Evolutionary conservation across 1,139 yeast genomes (phyloP).

Genomic region (Candida buenavistaensis): DNA sequence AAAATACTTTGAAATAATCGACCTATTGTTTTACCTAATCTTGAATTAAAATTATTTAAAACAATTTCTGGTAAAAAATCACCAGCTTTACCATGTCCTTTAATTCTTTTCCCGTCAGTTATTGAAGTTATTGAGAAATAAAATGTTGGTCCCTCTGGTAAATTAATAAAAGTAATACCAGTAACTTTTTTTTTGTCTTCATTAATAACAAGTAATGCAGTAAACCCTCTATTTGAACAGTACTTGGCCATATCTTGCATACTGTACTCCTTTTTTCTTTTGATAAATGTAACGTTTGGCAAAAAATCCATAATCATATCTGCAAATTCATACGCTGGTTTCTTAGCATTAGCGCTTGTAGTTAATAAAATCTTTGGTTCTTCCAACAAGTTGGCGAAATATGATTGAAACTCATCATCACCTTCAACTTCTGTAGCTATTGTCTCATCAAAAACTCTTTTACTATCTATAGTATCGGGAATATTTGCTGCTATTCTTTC

Average conservation of each 20-base stretch:
- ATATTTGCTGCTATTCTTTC: conserved; percentile 78
- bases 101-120: conserved; percentile 69
- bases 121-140: conserved; percentile 85
- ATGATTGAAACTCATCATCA: conserved; percentile 73
- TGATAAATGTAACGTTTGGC: conserved; percentile 83
- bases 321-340: conserved; percentile 87
- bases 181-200: conserved; percentile 92
- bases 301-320: conserved; percentile 80
- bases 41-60: conserved; percentile 85
- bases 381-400: conserved; percentile 56
- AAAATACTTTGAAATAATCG: conserved; percentile 86
- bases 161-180: conserved; percentile 87
- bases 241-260: conserved; percentile 85
- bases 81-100: conserved; percentile 90
- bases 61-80: conserved; percentile 89
- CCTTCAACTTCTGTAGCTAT: conserved; percentile 74
- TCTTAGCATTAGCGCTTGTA: conserved; percentile 83
- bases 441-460: conserved; percentile 90
- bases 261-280: conserved; percentile 78
- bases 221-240: conserved; percentile 79
- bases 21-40: conserved; percentile 92
- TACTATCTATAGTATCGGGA: conserved; percentile 85
- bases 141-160: conserved; percentile 94
- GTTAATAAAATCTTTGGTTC: conserved; percentile 86
- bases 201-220: conserved; percentile 84